Evolutionary conservation across 345 rosid species (phyloP).

Genomic region (Clausena lansium): DNA sequence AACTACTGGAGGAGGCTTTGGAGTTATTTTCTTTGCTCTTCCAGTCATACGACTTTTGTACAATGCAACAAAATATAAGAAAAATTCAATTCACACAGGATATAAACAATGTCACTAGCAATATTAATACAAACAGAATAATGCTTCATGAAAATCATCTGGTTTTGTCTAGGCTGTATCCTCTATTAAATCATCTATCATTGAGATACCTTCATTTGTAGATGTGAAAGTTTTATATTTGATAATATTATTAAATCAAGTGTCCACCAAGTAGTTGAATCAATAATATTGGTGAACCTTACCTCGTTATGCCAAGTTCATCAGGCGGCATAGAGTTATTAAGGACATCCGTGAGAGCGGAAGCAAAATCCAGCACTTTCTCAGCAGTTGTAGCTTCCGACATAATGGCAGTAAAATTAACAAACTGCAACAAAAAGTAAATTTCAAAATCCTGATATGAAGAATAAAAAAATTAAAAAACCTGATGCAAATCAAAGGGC

Average conservation of each 20-base stretch:
- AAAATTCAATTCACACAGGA: neutral
- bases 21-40: constrained; percentile 45
- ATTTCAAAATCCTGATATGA: neutral
- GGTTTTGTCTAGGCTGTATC: neutral
- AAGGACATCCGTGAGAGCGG: constrained; percentile 88
- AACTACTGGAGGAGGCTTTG: constrained; percentile 65
- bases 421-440: constrained; percentile 48
- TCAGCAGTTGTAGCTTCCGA: constrained; percentile 37
- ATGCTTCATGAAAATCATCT: neutral
- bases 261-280: neutral
- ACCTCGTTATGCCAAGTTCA: constrained; percentile 67
- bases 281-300: constrained; percentile 7
- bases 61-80: neutral
- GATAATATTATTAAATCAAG: neutral
- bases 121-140: neutral
- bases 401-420: constrained; percentile 81
- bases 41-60: constrained; percentile 43
- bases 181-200: too few species aligned
- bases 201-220: too few species aligned
- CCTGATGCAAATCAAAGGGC: neutral
- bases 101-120: neutral
- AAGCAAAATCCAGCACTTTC: constrained; percentile 83
- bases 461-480: too few species aligned
- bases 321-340: constrained; percentile 64
- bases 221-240: too few species aligned